Percentiles rank a stretch among this genome's conserved stretches.
Evolutionary conservation across 1,284 basidiomycete genomes (phyloP).

Genomic region (Fomitopsis pinicola): DNA sequence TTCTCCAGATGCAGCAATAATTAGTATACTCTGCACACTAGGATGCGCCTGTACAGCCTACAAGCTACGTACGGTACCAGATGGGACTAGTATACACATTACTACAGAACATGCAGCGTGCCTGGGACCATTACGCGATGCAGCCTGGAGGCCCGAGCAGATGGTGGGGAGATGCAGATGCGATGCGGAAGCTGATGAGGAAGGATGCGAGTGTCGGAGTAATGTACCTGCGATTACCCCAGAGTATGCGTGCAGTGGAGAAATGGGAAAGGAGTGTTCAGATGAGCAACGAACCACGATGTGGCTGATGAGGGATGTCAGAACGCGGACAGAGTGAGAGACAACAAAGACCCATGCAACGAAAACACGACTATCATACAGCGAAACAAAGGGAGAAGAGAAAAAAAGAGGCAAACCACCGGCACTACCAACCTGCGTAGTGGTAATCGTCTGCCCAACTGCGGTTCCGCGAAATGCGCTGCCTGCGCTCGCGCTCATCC

Average conservation of each 20-base stretch:
- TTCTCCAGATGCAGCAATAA: slow-evolving; percentile 1
- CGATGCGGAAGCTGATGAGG: slow-evolving; percentile 2
- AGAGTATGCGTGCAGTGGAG: slow-evolving; percentile 1
- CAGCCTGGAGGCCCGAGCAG: not conserved
- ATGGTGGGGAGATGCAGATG: slow-evolving; percentile 5
- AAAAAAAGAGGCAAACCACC: not conserved
- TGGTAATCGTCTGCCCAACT: slow-evolving; percentile 73
- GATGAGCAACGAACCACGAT: not conserved
- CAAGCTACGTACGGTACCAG: slow-evolving; percentile 4
- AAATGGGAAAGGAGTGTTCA: slow-evolving; percentile 1
- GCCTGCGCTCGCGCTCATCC: slow-evolving; percentile 32
- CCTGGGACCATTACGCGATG: slow-evolving; percentile 2
- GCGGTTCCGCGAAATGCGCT: slow-evolving; percentile 52
- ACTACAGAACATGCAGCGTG: slow-evolving; percentile 7
- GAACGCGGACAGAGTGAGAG: slow-evolving; percentile 1
- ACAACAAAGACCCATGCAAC: slow-evolving; percentile 4
- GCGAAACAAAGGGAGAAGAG: slow-evolving; percentile 1
- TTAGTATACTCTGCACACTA: not conserved
- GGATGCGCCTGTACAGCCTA: slow-evolving; percentile 1
- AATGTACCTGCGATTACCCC: slow-evolving; percentile 3
- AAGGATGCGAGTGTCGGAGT: slow-evolving; percentile 2
- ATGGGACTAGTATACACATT: slow-evolving; percentile 11
- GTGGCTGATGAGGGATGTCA: not conserved
- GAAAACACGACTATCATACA: slow-evolving; percentile 6
- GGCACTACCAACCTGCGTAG: slow-evolving; percentile 53